Conservation (phyloP, 2,329 filamentous ascomycete genomes). For the Fusarium sp. region DNA sequence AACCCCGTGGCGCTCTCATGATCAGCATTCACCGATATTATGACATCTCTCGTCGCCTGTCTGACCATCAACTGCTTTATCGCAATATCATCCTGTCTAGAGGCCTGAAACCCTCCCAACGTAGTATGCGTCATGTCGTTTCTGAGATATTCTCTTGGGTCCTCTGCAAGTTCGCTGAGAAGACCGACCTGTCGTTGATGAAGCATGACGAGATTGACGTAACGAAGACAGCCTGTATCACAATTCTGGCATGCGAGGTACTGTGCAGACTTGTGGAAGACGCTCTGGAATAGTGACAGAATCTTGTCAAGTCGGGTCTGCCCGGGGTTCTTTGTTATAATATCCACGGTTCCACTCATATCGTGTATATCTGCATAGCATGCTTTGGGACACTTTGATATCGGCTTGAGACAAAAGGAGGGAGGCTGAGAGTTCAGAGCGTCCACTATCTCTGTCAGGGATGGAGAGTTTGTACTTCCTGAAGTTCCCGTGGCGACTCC, state of each 20-base stretch:
- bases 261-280: background rate
- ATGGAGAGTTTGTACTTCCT: background rate
- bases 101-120: background rate
- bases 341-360: background rate
- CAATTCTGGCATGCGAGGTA: slow-evolving; percentile 3
- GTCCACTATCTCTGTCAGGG: background rate
- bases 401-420: background rate
- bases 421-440: background rate
- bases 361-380: slow-evolving; percentile 11
- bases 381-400: background rate
- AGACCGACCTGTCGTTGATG: slow-evolving; percentile 4
- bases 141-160: background rate
- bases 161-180: background rate
- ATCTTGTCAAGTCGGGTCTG: background rate
- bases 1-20: background rate
- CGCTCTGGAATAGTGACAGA: background rate
- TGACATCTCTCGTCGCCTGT: background rate
- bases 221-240: slow-evolving; percentile 1
- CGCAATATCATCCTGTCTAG: background rate
- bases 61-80: slow-evolving; percentile 5
- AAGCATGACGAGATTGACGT: slow-evolving; percentile 13
- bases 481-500: background rate
- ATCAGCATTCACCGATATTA: background rate
- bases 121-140: background rate
- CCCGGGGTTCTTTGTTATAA: background rate